Evolutionary conservation across 2,329 filamentous ascomycete species (phyloP).

Genomic region (Didymella segeticola): DNA sequence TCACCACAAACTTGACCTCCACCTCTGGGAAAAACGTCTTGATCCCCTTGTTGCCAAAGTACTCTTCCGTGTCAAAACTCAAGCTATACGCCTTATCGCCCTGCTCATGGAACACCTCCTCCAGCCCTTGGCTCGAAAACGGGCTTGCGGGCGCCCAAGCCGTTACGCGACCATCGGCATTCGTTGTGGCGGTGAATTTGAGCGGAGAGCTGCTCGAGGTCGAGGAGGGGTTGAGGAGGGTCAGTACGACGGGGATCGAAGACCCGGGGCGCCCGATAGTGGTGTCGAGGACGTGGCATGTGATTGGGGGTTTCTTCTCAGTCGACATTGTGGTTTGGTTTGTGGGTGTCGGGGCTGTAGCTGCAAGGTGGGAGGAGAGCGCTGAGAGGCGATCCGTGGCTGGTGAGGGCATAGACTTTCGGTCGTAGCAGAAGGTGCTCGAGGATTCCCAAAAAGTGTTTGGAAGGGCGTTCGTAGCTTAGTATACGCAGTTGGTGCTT

Average conservation of each 20-base stretch:
- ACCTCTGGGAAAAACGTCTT: conserved; percentile 66
- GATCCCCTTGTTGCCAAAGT: conserved; percentile 67
- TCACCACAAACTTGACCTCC: conserved; percentile 61
- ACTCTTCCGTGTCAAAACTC: conserved; percentile 73
- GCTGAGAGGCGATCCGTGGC: conserved; percentile 30
- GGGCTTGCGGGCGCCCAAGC: conserved; percentile 67
- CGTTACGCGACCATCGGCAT: conserved; percentile 76
- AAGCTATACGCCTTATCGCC: conserved; percentile 69
- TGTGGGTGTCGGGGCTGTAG: conserved; percentile 8
- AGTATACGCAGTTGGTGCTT: no score
- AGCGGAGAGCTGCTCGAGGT: conserved; percentile 53
- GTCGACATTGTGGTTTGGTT: conserved; percentile 26
- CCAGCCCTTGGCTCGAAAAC: conserved; percentile 47
- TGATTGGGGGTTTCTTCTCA: conserved; percentile 64
- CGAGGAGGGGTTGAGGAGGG: conserved; percentile 49
- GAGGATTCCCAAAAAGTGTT: no score
- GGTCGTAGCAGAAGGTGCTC: not conserved
- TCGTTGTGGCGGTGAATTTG: conserved; percentile 71
- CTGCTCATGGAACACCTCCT: conserved; percentile 42
- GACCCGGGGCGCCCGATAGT: conserved; percentile 73
- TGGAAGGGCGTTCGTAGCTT: no score
- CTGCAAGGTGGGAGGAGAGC: conserved; percentile 17
- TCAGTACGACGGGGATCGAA: conserved; percentile 70
- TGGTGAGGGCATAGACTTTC: conserved; percentile 26
- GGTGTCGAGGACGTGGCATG: conserved; percentile 87